Percentiles rank a stretch among this genome's conserved stretches.
Evolutionary conservation across 768 basidiomycete genomes (phyloP).

Genomic region (Amanita molliuscula): DNA sequence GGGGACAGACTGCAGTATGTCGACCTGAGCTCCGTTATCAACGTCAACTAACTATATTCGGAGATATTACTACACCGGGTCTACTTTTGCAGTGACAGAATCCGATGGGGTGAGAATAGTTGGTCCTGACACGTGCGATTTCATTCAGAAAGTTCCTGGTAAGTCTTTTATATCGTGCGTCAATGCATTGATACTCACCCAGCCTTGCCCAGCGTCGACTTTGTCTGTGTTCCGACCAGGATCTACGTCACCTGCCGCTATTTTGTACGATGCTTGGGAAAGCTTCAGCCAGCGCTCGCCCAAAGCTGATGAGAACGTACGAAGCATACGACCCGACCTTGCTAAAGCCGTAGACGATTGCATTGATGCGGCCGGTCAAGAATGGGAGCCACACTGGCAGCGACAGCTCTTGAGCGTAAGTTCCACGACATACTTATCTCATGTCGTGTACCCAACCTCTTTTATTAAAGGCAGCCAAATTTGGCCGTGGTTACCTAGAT

Average conservation of each 20-base stretch:
- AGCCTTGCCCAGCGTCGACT: conserved; percentile 46
- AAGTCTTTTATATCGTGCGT: background rate
- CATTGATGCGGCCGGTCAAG: conserved; percentile 86
- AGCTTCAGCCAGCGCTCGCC: conserved; percentile 77
- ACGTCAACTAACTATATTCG: conserved; percentile 1
- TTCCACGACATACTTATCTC: conserved; percentile 2
- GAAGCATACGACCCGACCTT: conserved; percentile 79
- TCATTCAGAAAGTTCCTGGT: conserved; percentile 93
- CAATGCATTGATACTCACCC: background rate
- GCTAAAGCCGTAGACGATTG: conserved; percentile 84
- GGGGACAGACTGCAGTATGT: conserved; percentile 78
- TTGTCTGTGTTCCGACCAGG: conserved; percentile 86
- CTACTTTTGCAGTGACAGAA: conserved; percentile 75
- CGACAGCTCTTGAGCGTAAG: conserved; percentile 72
- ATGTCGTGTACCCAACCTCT: background rate
- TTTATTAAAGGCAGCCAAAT: conserved; percentile 76
- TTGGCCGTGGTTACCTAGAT: conserved; percentile 90
- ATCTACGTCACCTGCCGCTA: conserved; percentile 84
- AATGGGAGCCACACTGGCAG: conserved; percentile 90
- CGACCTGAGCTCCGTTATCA: conserved; percentile 2
- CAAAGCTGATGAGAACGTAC: conserved; percentile 88
- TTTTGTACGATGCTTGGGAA: conserved; percentile 88
- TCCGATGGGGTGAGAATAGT: conserved; percentile 84
- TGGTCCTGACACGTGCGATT: conserved; percentile 70
- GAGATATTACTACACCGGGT: conserved; percentile 74